Evolutionary conservation across 1,284 basidiomycete genomes (phyloP), one percentile per base, ranked within the genome.

Genomic region (Schizophyllum amplum): DNA sequence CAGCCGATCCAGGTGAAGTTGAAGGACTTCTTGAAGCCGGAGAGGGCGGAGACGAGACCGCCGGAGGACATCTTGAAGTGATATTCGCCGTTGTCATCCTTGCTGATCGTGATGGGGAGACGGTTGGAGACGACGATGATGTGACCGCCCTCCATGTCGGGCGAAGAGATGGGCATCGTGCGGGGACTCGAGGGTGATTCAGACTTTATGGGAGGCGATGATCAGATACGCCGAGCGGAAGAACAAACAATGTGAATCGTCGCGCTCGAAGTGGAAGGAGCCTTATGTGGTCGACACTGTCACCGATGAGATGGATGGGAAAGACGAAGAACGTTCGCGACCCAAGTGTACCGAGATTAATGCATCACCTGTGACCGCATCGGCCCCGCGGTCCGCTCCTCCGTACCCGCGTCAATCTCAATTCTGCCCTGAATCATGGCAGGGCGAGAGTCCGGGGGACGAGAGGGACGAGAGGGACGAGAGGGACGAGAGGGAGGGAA

Each of bases 61-160:
- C 94, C 94, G 1, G 91, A 94, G 56, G 92, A 94, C 91, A 96
- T 95, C 78, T 94, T 94, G 83, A 94, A 97, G 74, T 94, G 87
- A 72, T 94, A 97, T 70, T 94, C 86, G 67, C 93, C 93, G 53
- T 80, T 75, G 22, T 79, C 83, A 79, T 95, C 92, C 72, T 92
- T 94, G 68, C 76, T 88, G 67, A 96, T 95, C 50, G 93, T 95
- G 60, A 97, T 82, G 24, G 95, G 95, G 60, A 98, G 86, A 58
- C 95, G 86, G 74, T 98, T 98, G 55, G 92, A 93, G 67, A 98
- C 94, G 67, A 98, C 91, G 74, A 98, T 91, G 76, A 98, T 86
- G 62, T 93, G 87, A 58, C 79, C 80, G 62, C 74, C 75, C 62
- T 71, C 24, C 48, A 50, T 50, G 24, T 50, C 33, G 11, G 33